Evolutionary conservation across 2,329 filamentous ascomycete species (phyloP).

Genomic region (Cercospora berteroae): DNA sequence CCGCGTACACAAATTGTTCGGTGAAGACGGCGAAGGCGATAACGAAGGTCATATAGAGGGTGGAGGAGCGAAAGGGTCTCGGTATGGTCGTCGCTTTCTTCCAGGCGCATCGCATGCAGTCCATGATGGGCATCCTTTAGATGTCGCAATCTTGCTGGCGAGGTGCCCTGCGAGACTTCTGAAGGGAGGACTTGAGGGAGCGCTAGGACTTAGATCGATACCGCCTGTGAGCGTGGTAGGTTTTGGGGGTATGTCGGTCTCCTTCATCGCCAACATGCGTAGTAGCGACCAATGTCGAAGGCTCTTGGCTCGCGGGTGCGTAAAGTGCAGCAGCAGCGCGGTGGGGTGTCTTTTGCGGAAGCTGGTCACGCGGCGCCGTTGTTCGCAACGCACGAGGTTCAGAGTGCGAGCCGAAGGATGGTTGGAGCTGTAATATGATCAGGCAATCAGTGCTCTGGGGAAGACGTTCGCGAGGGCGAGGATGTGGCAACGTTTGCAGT

Average conservation of each 20-base stretch:
- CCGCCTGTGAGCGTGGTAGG: background rate
- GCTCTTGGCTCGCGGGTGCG: background rate
- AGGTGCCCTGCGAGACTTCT: background rate
- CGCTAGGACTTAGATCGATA: background rate
- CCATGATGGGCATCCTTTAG: background rate
- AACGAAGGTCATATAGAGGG: slow-evolving; percentile 21
- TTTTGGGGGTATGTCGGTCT: background rate
- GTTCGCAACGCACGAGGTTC: background rate
- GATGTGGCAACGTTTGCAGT: background rate
- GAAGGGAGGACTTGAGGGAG: background rate
- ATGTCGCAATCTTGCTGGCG: background rate
- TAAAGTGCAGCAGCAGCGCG: background rate
- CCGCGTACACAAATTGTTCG: slow-evolving; percentile 27
- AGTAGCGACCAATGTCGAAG: background rate
- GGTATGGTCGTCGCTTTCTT: background rate
- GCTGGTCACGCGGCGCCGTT: background rate
- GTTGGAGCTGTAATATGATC: background rate
- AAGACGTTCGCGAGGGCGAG: background rate
- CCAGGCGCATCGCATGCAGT: background rate
- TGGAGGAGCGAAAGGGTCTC: slow-evolving; percentile 15
- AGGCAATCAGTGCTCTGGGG: background rate
- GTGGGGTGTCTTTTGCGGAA: background rate
- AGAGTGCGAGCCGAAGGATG: background rate
- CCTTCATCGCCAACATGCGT: background rate
- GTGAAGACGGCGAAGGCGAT: slow-evolving; percentile 26